A percentile compares a stretch with the other conserved stretches of the same genome.
Evolutionary conservation across 2,329 filamentous ascomycete species (phyloP).

Genomic region (Pochonia chlamydosporia): DNA sequence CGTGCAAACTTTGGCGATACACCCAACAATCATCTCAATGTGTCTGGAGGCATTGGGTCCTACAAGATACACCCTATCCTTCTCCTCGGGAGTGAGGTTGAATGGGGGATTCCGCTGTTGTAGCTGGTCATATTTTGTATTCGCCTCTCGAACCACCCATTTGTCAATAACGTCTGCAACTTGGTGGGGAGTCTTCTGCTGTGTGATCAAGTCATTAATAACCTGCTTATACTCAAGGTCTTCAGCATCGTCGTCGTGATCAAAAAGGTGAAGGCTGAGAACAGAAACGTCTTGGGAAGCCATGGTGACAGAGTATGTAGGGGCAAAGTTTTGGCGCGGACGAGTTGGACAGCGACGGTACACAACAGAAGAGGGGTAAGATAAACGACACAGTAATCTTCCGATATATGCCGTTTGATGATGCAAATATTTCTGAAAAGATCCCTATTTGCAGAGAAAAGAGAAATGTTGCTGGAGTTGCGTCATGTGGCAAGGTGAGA

Average conservation of each 20-base stretch:
- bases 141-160: slow-evolving; percentile 9
- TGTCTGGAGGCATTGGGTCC: slow-evolving; percentile 7
- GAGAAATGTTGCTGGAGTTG: too few species aligned
- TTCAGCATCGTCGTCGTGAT: slow-evolving; percentile 8
- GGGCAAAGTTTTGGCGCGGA: too few species aligned
- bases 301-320: too few species aligned
- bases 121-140: not conserved
- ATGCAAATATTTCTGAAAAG: too few species aligned
- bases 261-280: slow-evolving; percentile 9
- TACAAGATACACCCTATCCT: slow-evolving; percentile 2
- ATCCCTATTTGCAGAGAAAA: too few species aligned
- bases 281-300: not conserved
- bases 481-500: too few species aligned
- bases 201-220: slow-evolving; percentile 4
- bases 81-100: slow-evolving; percentile 1
- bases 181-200: slow-evolving; percentile 1
- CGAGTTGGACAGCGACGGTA: too few species aligned
- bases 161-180: slow-evolving; percentile 6
- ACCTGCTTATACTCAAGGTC: slow-evolving; percentile 8
- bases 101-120: slow-evolving; percentile 1
- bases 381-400: too few species aligned
- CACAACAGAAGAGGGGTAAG: too few species aligned
- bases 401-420: too few species aligned
- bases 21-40: slow-evolving; percentile 7
- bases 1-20: slow-evolving; percentile 8